phyloP scores from a whole-genome alignment of 441 rosid genomes.

The Omphalea diandra region DNA sequence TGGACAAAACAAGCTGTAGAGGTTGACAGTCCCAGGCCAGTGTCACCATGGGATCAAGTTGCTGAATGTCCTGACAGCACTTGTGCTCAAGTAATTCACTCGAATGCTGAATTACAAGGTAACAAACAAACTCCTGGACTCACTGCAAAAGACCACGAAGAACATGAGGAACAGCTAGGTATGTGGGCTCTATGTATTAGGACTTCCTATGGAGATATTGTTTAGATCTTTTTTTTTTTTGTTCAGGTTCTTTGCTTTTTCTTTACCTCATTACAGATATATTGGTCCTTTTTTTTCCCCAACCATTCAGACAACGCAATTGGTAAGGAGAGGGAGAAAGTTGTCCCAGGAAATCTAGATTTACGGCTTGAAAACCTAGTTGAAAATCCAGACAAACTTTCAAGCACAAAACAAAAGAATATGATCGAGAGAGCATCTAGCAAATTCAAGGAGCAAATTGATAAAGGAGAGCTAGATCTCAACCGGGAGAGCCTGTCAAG shows the following conservation, averaged over 20 bases:
- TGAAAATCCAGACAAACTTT: constrained; percentile 26
- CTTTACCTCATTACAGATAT: neutral
- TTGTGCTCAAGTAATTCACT: constrained; percentile 62
- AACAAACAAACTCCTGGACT: constrained; percentile 29
- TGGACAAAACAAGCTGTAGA: constrained; percentile 58
- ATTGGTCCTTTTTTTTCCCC: neutral
- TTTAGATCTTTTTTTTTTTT: constrained; percentile 8
- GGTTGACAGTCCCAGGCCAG: constrained; percentile 41
- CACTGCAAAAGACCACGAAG: constrained; percentile 24
- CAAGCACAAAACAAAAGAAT: constrained; percentile 30
- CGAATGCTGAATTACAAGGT: constrained; percentile 42
- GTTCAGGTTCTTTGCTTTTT: constrained; percentile 5
- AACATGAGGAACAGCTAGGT: constrained; percentile 41
- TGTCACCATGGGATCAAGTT: constrained; percentile 36
- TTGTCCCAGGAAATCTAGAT: constrained; percentile 32
- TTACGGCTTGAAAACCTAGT: constrained; percentile 22
- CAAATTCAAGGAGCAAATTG: constrained; percentile 28
- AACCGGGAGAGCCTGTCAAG: constrained; percentile 30
- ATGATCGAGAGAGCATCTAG: constrained; percentile 30
- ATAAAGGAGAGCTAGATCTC: constrained; percentile 35
- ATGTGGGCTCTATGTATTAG: constrained; percentile 18
- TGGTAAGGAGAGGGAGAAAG: constrained; percentile 44
- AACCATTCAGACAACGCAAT: constrained; percentile 36
- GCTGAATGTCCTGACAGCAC: constrained; percentile 64
- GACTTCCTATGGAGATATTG: constrained; percentile 13